Percentiles rank a stretch among this genome's conserved stretches.
Conservation (phyloP, 257 asterid species). For the Fraxinus anomala region DNA sequence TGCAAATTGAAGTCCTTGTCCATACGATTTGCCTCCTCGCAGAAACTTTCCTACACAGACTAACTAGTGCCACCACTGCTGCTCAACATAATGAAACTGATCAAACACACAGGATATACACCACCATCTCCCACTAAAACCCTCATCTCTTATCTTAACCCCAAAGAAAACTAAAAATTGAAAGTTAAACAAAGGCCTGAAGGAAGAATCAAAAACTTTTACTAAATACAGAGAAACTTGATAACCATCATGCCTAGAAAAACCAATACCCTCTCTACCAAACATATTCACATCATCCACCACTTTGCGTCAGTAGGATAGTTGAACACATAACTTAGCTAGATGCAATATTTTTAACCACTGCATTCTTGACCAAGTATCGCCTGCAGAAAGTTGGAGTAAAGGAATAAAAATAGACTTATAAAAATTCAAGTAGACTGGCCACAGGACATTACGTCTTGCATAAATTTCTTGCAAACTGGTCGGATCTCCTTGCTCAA, state of each 20-base stretch:
- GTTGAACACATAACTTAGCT: conserved; percentile 39
- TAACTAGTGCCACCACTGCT: conserved; percentile 31
- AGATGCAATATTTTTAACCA: conserved; percentile 46
- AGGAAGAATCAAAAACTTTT: conserved; percentile 1
- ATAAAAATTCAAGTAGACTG: conserved; percentile 43
- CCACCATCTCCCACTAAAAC: neutral
- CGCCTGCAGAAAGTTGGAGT: conserved; percentile 58
- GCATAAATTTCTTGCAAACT: conserved; percentile 59
- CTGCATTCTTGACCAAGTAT: conserved; percentile 48
- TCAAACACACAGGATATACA: neutral
- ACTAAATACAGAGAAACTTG: conserved; percentile 18
- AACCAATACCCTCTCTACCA: conserved; percentile 19
- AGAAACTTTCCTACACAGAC: conserved; percentile 40
- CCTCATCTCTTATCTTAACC: conserved; percentile 4
- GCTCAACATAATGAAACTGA: conserved; percentile 31
- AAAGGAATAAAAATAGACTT: conserved; percentile 56
- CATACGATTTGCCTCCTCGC: conserved; percentile 49
- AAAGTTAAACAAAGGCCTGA: conserved; percentile 9
- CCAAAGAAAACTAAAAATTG: conserved; percentile 2
- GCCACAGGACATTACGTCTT: conserved; percentile 56
- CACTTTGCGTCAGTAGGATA: conserved; percentile 31
- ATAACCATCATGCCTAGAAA: conserved; percentile 10
- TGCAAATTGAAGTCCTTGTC: conserved; percentile 49
- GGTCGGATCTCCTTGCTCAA: conserved; percentile 62
- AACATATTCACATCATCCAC: conserved; percentile 29